Base-by-base conservation (phyloP, 2,329 filamentous ascomycete species). In the Neocucurbitaria cava region DNA sequence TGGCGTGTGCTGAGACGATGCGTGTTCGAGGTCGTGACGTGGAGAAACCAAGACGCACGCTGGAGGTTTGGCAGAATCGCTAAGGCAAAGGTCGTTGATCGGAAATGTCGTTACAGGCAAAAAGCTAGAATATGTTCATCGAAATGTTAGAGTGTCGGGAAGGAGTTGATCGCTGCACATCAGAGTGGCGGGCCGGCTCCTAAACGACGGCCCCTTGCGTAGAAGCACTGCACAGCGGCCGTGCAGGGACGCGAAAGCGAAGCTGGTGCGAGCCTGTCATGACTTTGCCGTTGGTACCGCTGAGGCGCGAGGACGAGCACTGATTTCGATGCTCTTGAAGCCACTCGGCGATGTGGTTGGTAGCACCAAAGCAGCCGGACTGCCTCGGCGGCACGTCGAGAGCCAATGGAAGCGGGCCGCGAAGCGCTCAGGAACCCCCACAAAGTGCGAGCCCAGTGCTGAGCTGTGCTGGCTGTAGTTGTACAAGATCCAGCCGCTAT, bases 311-410 rank as follows among this genome's bases (percentile, higher is more conserved):
- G 55, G 54, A 52, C 38, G 46, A 51, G 63, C 52, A 65, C 60
- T 62, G 59, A 56, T 51, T 41, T 52, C 56, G 46, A 59, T 55
- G 52, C 39, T 64, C 47, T 50, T 56, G 61, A 66, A 61, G 66
- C 62, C 59, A 64, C 58, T 64, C 46, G 49, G 50, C 51, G 61
- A 36, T 68, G 69, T 74, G 72, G 70, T 70, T 74, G 72, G 72
- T 58, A 69, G 66, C 63, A 62, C 58, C 46, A 50, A 44, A 59
- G 54, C 45, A 59, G 59, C 50, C 40, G 58, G 56, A 51, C 41
- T 59, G 60, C 52, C 58, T 63, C 36, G 61, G 59, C 61, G 52
- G 50, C 44, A 58, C 45, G 18, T 47, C 26, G 20, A 17, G 41
- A 63, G 63, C 71, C 70, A 73, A 72, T 72, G 51, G 42, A 8